phyloP scores from a whole-genome alignment of 2,329 filamentous ascomycete species.

The Neonectria ditissima region DNA sequence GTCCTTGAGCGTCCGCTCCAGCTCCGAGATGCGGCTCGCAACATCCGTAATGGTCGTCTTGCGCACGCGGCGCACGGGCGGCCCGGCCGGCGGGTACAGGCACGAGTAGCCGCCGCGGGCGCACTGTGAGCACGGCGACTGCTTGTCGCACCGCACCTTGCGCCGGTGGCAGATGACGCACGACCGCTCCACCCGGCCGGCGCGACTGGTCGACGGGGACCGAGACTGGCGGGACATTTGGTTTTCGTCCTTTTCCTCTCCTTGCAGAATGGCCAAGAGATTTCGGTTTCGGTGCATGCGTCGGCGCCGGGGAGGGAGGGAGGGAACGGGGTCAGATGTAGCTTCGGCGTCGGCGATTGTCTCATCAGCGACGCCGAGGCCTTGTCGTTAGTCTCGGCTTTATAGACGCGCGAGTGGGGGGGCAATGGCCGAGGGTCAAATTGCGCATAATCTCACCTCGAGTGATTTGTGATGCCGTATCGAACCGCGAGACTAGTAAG shows the following conservation, averaged over 20 bases:
- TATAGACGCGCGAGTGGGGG: background rate
- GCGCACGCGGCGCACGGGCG: slow-evolving; percentile 41
- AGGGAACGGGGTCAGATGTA: background rate
- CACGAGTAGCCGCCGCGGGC: slow-evolving; percentile 56
- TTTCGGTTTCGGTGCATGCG: slow-evolving; percentile 6
- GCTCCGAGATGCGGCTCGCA: slow-evolving; percentile 50
- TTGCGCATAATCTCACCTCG: slow-evolving; percentile 14
- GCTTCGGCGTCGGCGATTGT: slow-evolving; percentile 21
- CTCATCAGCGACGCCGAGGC: slow-evolving; percentile 14
- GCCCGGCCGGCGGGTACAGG: slow-evolving; percentile 45
- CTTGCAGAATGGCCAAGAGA: no score
- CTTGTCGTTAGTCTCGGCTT: slow-evolving; percentile 1
- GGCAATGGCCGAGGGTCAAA: background rate
- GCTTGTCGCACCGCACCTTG: slow-evolving; percentile 80
- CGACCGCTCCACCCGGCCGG: slow-evolving; percentile 43
- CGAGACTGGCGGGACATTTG: slow-evolving; percentile 17
- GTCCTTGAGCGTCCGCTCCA: slow-evolving; percentile 47
- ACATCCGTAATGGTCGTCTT: slow-evolving; percentile 50
- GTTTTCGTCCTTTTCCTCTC: no score
- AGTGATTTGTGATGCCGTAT: background rate
- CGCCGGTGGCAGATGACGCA: slow-evolving; percentile 60
- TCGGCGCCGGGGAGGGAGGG: slow-evolving; percentile 16
- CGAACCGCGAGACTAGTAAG: background rate
- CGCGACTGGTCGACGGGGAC: slow-evolving; percentile 12
- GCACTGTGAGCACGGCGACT: slow-evolving; percentile 77